These are phyloP conservation scores for Litsea cubeba DNA, from an alignment of 164 flowering plant species.

Conservation along the genomic window DNA sequence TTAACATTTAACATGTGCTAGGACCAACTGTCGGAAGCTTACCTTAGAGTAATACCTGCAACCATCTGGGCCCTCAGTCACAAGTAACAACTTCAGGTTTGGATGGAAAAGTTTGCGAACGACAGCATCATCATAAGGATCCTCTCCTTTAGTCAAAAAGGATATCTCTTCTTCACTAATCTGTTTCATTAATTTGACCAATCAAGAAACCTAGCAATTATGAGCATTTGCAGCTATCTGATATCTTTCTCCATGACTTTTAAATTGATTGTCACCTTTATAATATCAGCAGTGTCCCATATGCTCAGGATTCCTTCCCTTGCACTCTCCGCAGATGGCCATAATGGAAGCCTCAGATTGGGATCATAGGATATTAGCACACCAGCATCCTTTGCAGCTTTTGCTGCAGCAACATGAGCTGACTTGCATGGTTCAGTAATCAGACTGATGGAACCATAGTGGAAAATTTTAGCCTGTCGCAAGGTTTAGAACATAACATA, in stretches of 20 bases:
- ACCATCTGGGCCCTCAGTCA: constrained; percentile 91
- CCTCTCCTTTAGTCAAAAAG: constrained; percentile 83
- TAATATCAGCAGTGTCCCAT: constrained; percentile 89
- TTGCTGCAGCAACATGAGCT: constrained; percentile 83
- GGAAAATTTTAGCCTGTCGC: constrained; percentile 85
- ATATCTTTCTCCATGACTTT: neutral
- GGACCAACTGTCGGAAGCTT: constrained; percentile 6
- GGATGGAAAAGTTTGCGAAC: constrained; percentile 80
- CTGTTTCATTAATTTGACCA: constrained; percentile 30
- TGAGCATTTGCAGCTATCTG: neutral
- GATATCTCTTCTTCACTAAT: constrained; percentile 82
- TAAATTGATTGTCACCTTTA: constrained; percentile 54
- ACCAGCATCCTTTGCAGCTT: constrained; percentile 91
- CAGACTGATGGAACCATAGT: constrained; percentile 93
- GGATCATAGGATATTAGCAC: constrained; percentile 93
- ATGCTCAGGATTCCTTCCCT: constrained; percentile 93
- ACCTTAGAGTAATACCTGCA: constrained; percentile 97
- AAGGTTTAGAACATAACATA: neutral
- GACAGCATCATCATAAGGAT: constrained; percentile 83
- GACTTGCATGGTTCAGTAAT: constrained; percentile 97
- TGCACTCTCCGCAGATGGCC: constrained; percentile 92
- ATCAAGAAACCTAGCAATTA: neutral
- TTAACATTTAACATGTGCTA: no score
- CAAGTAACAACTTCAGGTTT: constrained; percentile 81
- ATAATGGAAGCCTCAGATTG: constrained; percentile 89